A percentile compares a stretch with the other conserved stretches of the same genome.
Conservation (phyloP, 805 yeast species). For the Saturnispora sekii region DNA sequence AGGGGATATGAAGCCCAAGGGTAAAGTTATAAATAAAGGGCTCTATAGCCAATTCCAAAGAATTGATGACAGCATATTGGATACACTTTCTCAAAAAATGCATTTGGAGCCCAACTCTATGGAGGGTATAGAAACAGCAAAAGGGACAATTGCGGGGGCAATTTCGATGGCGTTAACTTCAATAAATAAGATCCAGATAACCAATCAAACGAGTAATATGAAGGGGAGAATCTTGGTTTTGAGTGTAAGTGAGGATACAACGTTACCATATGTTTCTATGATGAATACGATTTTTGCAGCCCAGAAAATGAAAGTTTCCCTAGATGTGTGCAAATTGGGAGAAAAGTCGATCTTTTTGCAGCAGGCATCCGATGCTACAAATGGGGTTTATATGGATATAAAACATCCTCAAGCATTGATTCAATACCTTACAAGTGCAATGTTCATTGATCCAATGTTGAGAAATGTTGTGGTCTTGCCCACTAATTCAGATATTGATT, state of each 20-base stretch:
- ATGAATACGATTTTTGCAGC: constrained; percentile 97
- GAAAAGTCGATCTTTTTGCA: constrained; percentile 72
- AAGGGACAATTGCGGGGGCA: constrained; percentile 62
- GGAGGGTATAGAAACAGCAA: constrained; percentile 27
- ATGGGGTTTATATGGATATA: constrained; percentile 73
- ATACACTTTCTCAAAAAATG: constrained; percentile 24
- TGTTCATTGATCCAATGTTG: constrained; percentile 77
- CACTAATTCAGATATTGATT: constrained; percentile 77
- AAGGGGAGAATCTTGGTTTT: constrained; percentile 59
- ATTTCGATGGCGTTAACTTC: constrained; percentile 74
- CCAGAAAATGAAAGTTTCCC: constrained; percentile 79
- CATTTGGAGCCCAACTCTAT: constrained; percentile 36
- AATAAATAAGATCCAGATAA: constrained; percentile 54
- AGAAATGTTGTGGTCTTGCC: constrained; percentile 73
- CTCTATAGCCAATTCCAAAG: constrained; percentile 81
- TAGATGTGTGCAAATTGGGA: constrained; percentile 82
- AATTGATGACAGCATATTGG: constrained; percentile 65
- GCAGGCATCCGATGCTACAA: constrained; percentile 92
- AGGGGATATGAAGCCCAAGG: constrained; percentile 3
- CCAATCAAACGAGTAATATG: constrained; percentile 35
- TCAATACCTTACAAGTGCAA: constrained; percentile 74
- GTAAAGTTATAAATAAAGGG: constrained; percentile 36
- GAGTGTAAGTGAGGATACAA: constrained; percentile 62
- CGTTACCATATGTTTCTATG: constrained; percentile 78
- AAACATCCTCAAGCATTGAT: constrained; percentile 65